Base-by-base conservation (phyloP, 257 asterid species). In the Cordia subcordata region DNA sequence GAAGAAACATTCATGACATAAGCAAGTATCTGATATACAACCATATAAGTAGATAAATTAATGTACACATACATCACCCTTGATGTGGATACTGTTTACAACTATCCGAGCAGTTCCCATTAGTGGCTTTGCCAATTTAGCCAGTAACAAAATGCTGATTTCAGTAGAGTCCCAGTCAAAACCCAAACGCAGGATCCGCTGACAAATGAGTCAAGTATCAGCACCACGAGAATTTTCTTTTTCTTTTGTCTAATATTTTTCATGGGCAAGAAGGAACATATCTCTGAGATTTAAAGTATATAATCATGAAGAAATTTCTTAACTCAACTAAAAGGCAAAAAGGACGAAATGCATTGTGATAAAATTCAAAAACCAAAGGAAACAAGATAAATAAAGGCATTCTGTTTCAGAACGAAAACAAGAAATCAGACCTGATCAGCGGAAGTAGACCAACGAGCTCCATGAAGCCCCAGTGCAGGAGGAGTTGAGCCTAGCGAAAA, bases 91-190 rank as follows among this genome's bases (percentile, higher is more conserved):
- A 82, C 85, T 89, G 74, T 89, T 93, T 40, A 93, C 80, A 58
- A 89, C 77, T 16, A 93, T 87, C 62, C 96, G 83, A 56, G 97
- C 99, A 69, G 97, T 87, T 75, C 99, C 99, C 85, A 77, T 80
- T 51, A 83, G 75, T 62, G 96, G 96, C 79, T 64, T 82, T 66
- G 85, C 95, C 83, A 93, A 71, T 87, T 89, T 93, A 38, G 97
- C 97, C 53, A 68, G 81, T 84, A 93, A 62, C 88, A 87, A 38
- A 61, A 93, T 83, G 72, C 84, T 82, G 60, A 89, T 75, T 20
- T 89, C 94, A 27, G 75, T 74, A 10, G 97, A 57, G 76, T 89
- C 95, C 99, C 99, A 93, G 77, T 89, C 96, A 60, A 93, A 93
- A 67, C 99, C 88, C 80, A 79, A 59, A 39, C 67, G 96, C 84